phyloP scores from a whole-genome alignment of 202 grass and related monocot species.

The Miscanthus sacchariflorus region DNA sequence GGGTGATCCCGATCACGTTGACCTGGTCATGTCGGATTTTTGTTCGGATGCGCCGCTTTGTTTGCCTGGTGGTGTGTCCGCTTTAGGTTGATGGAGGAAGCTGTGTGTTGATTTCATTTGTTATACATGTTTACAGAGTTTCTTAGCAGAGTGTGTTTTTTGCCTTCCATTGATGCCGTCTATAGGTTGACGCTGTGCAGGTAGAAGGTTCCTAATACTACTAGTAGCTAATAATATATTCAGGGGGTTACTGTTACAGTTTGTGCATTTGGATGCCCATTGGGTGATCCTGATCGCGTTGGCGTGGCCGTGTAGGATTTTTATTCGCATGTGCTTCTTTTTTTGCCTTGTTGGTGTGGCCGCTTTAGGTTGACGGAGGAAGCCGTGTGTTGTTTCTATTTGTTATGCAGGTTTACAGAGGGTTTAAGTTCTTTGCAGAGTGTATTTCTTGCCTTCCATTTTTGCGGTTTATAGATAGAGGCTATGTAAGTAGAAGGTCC shows the following conservation, averaged over 20 bases:
- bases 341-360: not conserved
- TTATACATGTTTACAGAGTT: not conserved
- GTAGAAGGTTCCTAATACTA: constrained; percentile 1
- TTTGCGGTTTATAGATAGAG: not conserved
- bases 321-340: not conserved
- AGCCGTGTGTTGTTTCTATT: not conserved
- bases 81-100: not conserved
- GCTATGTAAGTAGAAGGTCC: constrained; percentile 3
- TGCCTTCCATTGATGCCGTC: not conserved
- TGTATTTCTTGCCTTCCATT: not conserved
- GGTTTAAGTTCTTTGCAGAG: constrained; percentile 8
- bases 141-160: not conserved
- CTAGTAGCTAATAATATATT: not conserved
- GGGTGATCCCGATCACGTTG: not conserved
- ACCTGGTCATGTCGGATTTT: not conserved
- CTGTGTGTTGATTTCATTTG: not conserved
- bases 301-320: not conserved
- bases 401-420: not conserved
- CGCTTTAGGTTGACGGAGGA: not conserved
- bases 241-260: not conserved
- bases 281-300: not conserved
- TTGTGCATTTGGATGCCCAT: not conserved
- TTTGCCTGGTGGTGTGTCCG: not conserved
- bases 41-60: not conserved
- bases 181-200: not conserved